Percentiles rank a stretch among this genome's conserved stretches.
Evolutionary conservation across 2,329 filamentous ascomycete species (phyloP).

Genomic region (Phialocephala sp.): DNA sequence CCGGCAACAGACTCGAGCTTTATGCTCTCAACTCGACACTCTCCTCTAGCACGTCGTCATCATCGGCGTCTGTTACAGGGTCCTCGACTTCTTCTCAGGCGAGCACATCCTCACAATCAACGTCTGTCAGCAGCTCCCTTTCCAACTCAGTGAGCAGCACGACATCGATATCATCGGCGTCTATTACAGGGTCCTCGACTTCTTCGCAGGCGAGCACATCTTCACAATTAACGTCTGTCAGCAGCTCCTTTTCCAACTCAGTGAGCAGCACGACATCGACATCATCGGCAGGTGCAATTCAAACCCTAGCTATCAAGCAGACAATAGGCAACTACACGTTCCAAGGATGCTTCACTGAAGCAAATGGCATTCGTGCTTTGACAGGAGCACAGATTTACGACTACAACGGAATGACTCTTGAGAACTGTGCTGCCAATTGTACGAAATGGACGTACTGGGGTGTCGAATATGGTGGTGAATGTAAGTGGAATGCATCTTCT

Average conservation of each 20-base stretch:
- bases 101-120: not conserved
- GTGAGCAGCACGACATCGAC: conserved; percentile 8
- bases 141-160: no score
- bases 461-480: conserved; percentile 31
- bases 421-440: conserved; percentile 37
- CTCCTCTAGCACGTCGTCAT: conserved; percentile 3
- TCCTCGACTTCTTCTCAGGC: not conserved
- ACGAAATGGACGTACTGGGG: conserved; percentile 32
- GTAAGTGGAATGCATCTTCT: conserved; percentile 30
- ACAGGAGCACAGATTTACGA: conserved; percentile 26
- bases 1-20: conserved; percentile 31
- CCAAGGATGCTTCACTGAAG: conserved; percentile 42
- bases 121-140: not conserved
- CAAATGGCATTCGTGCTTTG: conserved; percentile 36
- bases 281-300: conserved; percentile 25
- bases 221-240: not conserved
- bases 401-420: conserved; percentile 39
- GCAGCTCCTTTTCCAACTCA: not conserved
- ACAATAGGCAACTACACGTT: conserved; percentile 34
- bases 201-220: not conserved
- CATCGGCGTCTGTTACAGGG: conserved; percentile 6
- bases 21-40: conserved; percentile 12
- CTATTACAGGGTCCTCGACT: not conserved
- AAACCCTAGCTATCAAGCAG: conserved; percentile 27
- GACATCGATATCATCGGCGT: no score